phyloP scores from a whole-genome alignment of 208 protist species.

The Leishmania aethiopica region DNA sequence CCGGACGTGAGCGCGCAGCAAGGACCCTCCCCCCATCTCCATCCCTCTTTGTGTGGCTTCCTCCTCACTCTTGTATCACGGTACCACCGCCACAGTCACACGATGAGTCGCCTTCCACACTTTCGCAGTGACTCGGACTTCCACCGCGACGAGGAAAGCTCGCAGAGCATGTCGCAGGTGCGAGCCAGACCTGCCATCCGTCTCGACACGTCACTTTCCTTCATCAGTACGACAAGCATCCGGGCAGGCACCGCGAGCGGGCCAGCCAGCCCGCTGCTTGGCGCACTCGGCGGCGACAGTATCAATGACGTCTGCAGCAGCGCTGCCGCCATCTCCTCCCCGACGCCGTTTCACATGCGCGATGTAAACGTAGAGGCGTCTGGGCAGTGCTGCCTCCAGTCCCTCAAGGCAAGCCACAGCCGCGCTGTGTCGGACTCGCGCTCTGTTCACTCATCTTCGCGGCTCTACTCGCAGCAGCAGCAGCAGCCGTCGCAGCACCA shows the following conservation, averaged over 20 bases:
- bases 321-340: neutral
- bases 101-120: slow-evolving; percentile 15
- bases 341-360: slow-evolving; percentile 7
- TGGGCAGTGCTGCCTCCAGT: neutral
- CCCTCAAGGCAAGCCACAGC: slow-evolving; percentile 11
- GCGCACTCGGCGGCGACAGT: neutral
- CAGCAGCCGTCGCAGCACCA: neutral
- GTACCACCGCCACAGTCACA: neutral
- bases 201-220: slow-evolving; percentile 36
- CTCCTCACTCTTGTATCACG: neutral
- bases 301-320: neutral
- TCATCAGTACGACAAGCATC: slow-evolving; percentile 17
- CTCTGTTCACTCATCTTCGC: neutral
- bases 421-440: slow-evolving; percentile 6
- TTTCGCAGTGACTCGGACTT: slow-evolving; percentile 19
- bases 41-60: neutral
- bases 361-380: slow-evolving; percentile 7
- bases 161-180: slow-evolving; percentile 44
- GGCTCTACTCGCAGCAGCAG: neutral
- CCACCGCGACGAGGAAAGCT: slow-evolving; percentile 27
- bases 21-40: neutral
- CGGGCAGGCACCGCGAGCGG: slow-evolving; percentile 17
- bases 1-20: neutral
- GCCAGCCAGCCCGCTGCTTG: slow-evolving; percentile 24
- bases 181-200: slow-evolving; percentile 41